These are phyloP conservation scores for Ophiocordyceps camponoti-saundersi DNA, from an alignment of 2,329 filamentous ascomycete genomes.

Conservation along the genomic window DNA sequence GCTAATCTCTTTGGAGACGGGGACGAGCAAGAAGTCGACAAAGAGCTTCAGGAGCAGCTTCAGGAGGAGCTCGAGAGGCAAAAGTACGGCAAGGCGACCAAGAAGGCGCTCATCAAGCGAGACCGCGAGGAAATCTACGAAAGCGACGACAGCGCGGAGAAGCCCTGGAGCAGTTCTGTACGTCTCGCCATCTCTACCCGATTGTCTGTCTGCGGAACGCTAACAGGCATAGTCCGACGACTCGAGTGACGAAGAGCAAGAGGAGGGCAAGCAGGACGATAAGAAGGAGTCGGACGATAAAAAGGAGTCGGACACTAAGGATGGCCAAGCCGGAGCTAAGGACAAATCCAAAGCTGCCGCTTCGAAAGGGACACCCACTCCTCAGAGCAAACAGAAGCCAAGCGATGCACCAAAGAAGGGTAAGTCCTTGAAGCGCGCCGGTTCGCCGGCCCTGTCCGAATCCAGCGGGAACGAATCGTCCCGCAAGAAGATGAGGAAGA, in stretches of 20 bases:
- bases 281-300: conserved; percentile 47
- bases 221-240: conserved; percentile 27
- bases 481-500: conserved; percentile 61
- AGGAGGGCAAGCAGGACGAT: conserved; percentile 35
- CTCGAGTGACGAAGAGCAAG: conserved; percentile 16
- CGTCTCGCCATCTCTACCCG: conserved; percentile 1
- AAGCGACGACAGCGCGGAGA: conserved; percentile 39
- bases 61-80: conserved; percentile 53
- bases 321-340: conserved; percentile 32
- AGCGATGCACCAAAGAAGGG: conserved; percentile 26
- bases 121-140: conserved; percentile 82
- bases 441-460: conserved; percentile 76
- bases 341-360: conserved; percentile 37
- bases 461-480: conserved; percentile 82
- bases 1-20: conserved; percentile 67
- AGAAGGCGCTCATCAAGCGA: conserved; percentile 67
- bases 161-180: conserved; percentile 23
- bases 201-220: background rate
- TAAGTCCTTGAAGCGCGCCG: conserved; percentile 62
- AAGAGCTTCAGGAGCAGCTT: conserved; percentile 52
- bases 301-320: conserved; percentile 44
- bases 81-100: conserved; percentile 57
- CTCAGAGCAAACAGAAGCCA: conserved; percentile 28
- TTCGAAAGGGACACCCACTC: conserved; percentile 49
- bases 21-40: conserved; percentile 55